Evolutionary conservation across 1,284 basidiomycete species (phyloP), one percentile per base, ranked within the genome.

Genomic region (Melampsora americana): DNA sequence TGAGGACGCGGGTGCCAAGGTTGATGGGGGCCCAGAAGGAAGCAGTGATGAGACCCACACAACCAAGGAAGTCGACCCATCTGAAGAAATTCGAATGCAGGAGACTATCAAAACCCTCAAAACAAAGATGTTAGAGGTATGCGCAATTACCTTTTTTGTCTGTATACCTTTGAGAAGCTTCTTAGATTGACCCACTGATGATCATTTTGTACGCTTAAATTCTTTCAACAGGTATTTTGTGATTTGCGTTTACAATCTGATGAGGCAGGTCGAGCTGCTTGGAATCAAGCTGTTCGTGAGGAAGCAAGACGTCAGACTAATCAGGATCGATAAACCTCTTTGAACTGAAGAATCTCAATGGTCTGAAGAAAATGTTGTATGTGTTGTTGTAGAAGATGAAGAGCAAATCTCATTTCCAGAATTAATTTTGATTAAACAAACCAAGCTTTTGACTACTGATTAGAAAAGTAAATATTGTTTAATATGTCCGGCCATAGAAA

Each of bases 71-170:
- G 28, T 26, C 61, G 42, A 32, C 12, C 48, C 14, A 46, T 18
- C 12, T 2, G 50, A 71, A 64, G 46, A 50, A 62, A 28, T 30
- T 44, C 35, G 62, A 32, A 44, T 71, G n/a, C 35, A 71, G 28
- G 60, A 71, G 26, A 42, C 53, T 9, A 66, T 66, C 42, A 20
- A 42, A 4, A 44, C 32, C 4, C 44, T 73, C 32, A 73, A 73
- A 66, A 50, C 20, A 11, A 73, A 73, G 39, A 73, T 73, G 62
- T 48, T 72, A 23, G 70, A 73, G 23, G 70, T 73, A n/a, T 11
- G 64, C 39, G 14, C 32, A 28, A 50, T 16, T 35, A 26, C 7
- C 3, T 53, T 23, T n/a, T 65, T 28, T 66, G 23, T 48, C 60
- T 64, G 3, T 3, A 9, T 35, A 3, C 35, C 35, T 35, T 2